These are phyloP conservation scores for Yarrowia osloensis DNA, from an alignment of 805 yeast genomes.

Conservation along the genomic window DNA sequence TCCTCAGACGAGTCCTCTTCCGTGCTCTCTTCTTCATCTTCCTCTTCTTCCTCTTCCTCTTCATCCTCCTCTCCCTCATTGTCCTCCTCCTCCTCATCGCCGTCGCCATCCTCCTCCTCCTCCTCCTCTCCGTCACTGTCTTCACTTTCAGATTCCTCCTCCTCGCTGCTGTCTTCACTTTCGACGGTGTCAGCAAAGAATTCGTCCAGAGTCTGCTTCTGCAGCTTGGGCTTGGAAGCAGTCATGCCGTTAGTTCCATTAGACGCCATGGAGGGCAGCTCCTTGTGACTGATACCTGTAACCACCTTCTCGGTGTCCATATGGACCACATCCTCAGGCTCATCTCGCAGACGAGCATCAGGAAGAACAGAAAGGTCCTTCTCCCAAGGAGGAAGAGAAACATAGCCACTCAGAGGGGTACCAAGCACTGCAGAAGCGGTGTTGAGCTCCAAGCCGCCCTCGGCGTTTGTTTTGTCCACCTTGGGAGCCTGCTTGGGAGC, in stretches of 20 bases:
- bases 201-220: conserved; percentile 81
- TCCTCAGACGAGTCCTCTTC: conserved; percentile 43
- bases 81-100: conserved; percentile 39
- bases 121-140: conserved; percentile 41
- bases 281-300: conserved; percentile 23
- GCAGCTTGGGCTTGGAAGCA: conserved; percentile 46
- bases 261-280: conserved; percentile 33
- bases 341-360: conserved; percentile 44
- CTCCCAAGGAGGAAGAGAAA: conserved; percentile 51
- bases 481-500: conserved; percentile 72
- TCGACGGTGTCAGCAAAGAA: conserved; percentile 57
- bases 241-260: conserved; percentile 35
- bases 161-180: conserved; percentile 35
- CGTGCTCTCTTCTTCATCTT: conserved; percentile 41
- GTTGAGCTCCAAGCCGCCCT: conserved; percentile 39
- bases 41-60: conserved; percentile 39
- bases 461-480: background rate
- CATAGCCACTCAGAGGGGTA: conserved; percentile 41
- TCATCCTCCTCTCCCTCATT: conserved; percentile 42
- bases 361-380: conserved; percentile 38
- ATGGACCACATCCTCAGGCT: conserved; percentile 43
- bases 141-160: conserved; percentile 38
- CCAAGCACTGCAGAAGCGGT: conserved; percentile 41
- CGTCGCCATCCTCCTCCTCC: conserved; percentile 39
- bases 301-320: conserved; percentile 37